Conservation (phyloP, 768 basidiomycete species). For the Leccinum subgranulosum region DNA sequence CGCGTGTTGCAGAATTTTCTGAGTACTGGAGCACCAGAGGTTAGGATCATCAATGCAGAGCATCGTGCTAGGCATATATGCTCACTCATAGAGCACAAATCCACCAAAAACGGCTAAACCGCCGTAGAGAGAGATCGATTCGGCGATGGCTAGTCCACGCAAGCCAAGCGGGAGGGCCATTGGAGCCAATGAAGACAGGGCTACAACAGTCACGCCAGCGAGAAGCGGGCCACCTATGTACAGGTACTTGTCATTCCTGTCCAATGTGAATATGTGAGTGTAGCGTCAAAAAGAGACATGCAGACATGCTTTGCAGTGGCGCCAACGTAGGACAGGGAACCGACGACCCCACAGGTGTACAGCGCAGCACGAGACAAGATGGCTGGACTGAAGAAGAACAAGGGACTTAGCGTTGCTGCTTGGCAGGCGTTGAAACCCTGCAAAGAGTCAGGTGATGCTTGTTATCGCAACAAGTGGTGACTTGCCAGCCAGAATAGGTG, state of each 20-base stretch:
- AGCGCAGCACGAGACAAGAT: conserved; percentile 83
- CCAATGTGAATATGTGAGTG: conserved; percentile 1
- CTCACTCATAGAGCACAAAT: conserved; percentile 84
- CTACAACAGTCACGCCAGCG: conserved; percentile 86
- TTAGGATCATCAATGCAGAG: background rate
- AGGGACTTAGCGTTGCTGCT: conserved; percentile 79
- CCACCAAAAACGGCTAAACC: conserved; percentile 86
- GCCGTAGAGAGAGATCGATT: conserved; percentile 80
- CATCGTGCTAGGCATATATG: background rate
- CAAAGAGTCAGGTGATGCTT: conserved; percentile 1
- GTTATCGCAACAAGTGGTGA: conserved; percentile 2
- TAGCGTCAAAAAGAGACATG: background rate
- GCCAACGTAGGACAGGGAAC: conserved; percentile 81
- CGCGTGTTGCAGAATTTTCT: conserved; percentile 79
- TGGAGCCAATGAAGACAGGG: conserved; percentile 81
- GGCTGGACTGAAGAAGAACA: conserved; percentile 88
- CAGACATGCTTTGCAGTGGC: conserved; percentile 73
- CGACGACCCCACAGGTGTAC: conserved; percentile 86
- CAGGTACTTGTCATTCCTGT: conserved; percentile 75
- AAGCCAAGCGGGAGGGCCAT: conserved; percentile 85
- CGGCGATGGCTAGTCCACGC: conserved; percentile 70
- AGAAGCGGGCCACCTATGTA: conserved; percentile 86
- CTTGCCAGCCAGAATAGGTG: conserved; percentile 78
- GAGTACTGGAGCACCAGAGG: conserved; percentile 45
- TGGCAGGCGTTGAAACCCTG: conserved; percentile 86